A percentile compares a stretch with the other conserved stretches of the same genome.
phyloP scores from a whole-genome alignment of 768 basidiomycete species.

The Boletus rex-veris region DNA sequence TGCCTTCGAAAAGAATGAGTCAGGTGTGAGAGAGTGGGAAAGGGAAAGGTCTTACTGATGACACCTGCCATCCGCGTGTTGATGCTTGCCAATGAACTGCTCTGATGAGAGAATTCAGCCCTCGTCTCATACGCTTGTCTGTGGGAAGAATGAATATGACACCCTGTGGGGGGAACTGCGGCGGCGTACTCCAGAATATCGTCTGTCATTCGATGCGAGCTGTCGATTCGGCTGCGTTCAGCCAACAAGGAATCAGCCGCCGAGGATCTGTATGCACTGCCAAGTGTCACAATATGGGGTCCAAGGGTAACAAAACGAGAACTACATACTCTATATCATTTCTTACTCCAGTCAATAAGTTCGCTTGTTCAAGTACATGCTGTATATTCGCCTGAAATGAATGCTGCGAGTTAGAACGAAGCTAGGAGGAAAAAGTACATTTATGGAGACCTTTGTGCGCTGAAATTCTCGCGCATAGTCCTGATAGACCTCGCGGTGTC shows the following conservation, averaged over 20 bases:
- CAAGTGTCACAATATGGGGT: not conserved
- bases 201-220: slow-evolving; percentile 92
- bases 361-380: slow-evolving; percentile 80
- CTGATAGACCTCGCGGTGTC: slow-evolving; percentile 86
- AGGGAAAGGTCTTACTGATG: slow-evolving; percentile 51
- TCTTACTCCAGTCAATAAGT: slow-evolving; percentile 83
- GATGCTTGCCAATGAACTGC: slow-evolving; percentile 69
- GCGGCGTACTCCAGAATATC: slow-evolving; percentile 74
- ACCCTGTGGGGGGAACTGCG: not conserved
- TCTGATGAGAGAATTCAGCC: slow-evolving; percentile 84
- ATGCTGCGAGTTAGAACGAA: not conserved
- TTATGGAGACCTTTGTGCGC: slow-evolving; percentile 68
- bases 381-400: slow-evolving; percentile 68
- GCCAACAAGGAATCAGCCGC: slow-evolving; percentile 82
- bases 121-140: slow-evolving; percentile 98
- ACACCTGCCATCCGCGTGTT: slow-evolving; percentile 83
- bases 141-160: not conserved
- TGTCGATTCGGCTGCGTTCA: slow-evolving; percentile 88
- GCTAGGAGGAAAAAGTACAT: not conserved
- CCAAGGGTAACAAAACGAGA: not conserved
- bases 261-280: slow-evolving; percentile 87
- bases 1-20: slow-evolving; percentile 43
- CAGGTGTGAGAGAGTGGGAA: not conserved
- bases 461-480: slow-evolving; percentile 83
- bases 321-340: slow-evolving; percentile 88